Conservation (phyloP, 108 stramenopile genomes). For the Conticribra guillardii region DNA sequence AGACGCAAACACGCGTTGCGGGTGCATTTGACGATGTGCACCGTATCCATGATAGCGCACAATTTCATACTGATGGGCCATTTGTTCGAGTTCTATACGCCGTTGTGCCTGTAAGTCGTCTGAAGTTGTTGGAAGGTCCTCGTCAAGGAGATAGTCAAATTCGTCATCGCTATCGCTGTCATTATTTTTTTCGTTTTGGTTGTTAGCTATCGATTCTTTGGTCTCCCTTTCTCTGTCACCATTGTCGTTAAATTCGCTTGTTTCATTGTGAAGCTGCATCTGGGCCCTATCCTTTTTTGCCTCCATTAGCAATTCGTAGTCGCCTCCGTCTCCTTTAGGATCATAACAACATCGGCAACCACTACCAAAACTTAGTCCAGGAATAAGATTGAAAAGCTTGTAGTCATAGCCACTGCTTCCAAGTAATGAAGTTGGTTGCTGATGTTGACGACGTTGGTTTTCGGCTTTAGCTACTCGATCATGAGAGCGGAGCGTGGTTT, state of each 20-base stretch:
- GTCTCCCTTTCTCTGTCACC: conserved; percentile 18
- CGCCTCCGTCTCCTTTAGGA: conserved; percentile 81
- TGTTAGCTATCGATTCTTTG: conserved; percentile 1
- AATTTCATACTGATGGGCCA: conserved; percentile 52
- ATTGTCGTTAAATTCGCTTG: background rate
- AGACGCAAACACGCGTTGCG: conserved; percentile 59
- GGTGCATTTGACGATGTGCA: conserved; percentile 79
- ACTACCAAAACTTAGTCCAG: conserved; percentile 36
- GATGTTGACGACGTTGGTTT: conserved; percentile 58
- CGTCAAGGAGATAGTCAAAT: conserved; percentile 85
- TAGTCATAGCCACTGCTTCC: conserved; percentile 2
- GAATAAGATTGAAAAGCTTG: conserved; percentile 53
- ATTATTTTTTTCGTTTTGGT: conserved; percentile 1
- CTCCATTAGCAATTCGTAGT: conserved; percentile 67
- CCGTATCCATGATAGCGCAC: conserved; percentile 78
- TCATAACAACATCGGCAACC: conserved; percentile 88
- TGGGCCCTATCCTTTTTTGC: conserved; percentile 38
- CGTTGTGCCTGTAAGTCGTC: conserved; percentile 57
- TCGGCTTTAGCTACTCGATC: conserved; percentile 81
- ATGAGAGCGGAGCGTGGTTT: conserved; percentile 63
- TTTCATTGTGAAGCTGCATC: background rate
- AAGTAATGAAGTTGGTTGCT: too few species aligned
- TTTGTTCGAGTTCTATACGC: conserved; percentile 66
- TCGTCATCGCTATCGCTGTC: conserved; percentile 51
- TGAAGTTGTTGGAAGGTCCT: conserved; percentile 57